A percentile compares a stretch with the other conserved stretches of the same genome.
phyloP scores from a whole-genome alignment of 2,329 filamentous ascomycete genomes.

The Aspergillus neoniger region DNA sequence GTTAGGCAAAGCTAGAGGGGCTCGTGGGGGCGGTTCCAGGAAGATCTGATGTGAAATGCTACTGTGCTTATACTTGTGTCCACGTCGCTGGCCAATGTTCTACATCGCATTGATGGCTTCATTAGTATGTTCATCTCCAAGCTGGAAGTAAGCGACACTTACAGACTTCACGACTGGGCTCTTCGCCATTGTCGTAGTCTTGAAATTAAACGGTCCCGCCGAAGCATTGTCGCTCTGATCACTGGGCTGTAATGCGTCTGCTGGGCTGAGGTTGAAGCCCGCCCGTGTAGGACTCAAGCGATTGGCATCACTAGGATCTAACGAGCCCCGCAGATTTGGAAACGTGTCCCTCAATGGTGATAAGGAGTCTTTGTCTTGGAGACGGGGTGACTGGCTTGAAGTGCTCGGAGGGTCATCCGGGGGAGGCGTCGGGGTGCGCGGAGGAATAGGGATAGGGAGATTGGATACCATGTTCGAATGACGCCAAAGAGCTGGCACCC shows the following conservation, averaged over 20 bases:
- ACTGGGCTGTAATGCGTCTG: conserved; percentile 32
- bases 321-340: conserved; percentile 26
- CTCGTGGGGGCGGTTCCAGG: conserved; percentile 81
- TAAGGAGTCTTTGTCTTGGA: conserved; percentile 49
- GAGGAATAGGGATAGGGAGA: conserved; percentile 61
- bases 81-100: conserved; percentile 87
- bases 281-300: conserved; percentile 38
- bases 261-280: conserved; percentile 38
- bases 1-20: conserved; percentile 84
- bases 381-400: conserved; percentile 23
- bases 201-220: conserved; percentile 85
- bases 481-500: conserved; percentile 3
- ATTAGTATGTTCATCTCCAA: conserved; percentile 16
- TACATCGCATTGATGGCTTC: conserved; percentile 41
- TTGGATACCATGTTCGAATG: conserved; percentile 56
- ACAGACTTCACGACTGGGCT: conserved; percentile 73
- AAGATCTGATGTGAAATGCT: conserved; percentile 97
- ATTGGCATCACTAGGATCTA: conserved; percentile 25
- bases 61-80: conserved; percentile 97
- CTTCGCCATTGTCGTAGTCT: conserved; percentile 76
- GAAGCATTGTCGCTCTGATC: conserved; percentile 36
- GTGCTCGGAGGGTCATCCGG: conserved; percentile 48
- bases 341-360: conserved; percentile 50
- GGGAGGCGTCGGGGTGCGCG: conserved; percentile 66
- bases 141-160: conserved; percentile 7